Conservation (phyloP, 1,284 basidiomycete genomes). For the Coniferiporia weirii region DNA sequence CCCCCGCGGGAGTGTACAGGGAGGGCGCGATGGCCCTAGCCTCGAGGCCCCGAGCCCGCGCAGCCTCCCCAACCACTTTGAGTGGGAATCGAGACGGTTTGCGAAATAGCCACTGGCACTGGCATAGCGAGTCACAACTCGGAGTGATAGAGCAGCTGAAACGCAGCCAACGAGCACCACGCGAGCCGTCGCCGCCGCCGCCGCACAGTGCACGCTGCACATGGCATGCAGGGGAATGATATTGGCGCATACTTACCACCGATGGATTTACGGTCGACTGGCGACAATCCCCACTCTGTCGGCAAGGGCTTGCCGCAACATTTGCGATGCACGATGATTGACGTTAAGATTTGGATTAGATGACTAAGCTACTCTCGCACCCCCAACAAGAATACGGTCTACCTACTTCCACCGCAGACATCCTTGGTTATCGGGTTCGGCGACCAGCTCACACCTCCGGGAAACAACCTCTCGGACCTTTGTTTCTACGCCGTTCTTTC, state of each 20-base stretch:
- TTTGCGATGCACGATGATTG: constrained; percentile 12
- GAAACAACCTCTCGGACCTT: constrained; percentile 70
- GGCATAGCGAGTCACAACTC: neutral
- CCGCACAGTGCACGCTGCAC: constrained; percentile 2
- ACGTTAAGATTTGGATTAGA: neutral
- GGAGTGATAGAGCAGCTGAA: neutral
- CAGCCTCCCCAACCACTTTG: neutral
- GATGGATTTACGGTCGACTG: neutral
- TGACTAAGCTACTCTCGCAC: neutral
- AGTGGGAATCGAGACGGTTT: neutral
- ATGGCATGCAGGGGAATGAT: no score
- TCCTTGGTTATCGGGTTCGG: constrained; percentile 48
- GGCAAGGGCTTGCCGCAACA: neutral
- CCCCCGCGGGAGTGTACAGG: neutral
- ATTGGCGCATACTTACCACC: neutral
- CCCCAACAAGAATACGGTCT: no score
- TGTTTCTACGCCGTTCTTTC: constrained; percentile 67
- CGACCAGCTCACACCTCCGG: constrained; percentile 54
- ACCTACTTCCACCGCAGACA: constrained; percentile 49
- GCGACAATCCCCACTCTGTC: constrained; percentile 10
- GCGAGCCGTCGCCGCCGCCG: constrained; percentile 5
- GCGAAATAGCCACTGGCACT: neutral
- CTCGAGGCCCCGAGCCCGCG: neutral
- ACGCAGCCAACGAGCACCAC: neutral
- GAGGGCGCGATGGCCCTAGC: constrained; percentile 4